phyloP scores from a whole-genome alignment of 2,329 filamentous ascomycete species.

The Aspergillus piperis region DNA sequence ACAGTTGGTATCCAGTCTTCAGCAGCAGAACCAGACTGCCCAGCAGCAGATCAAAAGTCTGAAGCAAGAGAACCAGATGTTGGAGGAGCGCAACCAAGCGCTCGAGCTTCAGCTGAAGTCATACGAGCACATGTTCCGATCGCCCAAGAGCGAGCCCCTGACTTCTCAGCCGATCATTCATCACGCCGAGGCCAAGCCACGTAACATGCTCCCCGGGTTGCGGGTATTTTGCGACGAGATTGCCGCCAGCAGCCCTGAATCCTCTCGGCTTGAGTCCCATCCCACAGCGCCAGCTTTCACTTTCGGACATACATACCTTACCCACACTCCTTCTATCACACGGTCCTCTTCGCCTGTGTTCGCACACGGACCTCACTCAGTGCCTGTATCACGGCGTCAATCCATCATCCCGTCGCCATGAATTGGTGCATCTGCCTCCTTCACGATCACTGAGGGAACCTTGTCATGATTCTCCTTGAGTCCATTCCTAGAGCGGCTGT shows the following conservation, averaged over 20 bases:
- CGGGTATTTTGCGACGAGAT: slow-evolving; percentile 40
- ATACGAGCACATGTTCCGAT: slow-evolving; percentile 42
- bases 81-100: slow-evolving; percentile 38
- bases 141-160: slow-evolving; percentile 35
- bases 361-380: slow-evolving; percentile 30
- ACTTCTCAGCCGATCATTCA: slow-evolving; percentile 29
- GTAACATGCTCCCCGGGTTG: slow-evolving; percentile 39
- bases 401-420: slow-evolving; percentile 31
- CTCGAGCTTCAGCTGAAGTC: slow-evolving; percentile 42
- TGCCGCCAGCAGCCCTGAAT: slow-evolving; percentile 27
- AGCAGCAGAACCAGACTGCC: slow-evolving; percentile 38
- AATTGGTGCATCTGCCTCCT: neutral
- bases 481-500: slow-evolving; percentile 14
- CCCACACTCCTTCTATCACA: slow-evolving; percentile 36
- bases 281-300: slow-evolving; percentile 30
- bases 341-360: slow-evolving; percentile 41
- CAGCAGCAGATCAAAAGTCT: slow-evolving; percentile 38
- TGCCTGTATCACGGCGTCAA: slow-evolving; percentile 29
- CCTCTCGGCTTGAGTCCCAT: slow-evolving; percentile 24
- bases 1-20: slow-evolving; percentile 35
- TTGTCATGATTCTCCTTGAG: slow-evolving; percentile 18
- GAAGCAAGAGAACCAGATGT: slow-evolving; percentile 39
- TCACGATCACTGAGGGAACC: neutral
- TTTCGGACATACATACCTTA: slow-evolving; percentile 34
- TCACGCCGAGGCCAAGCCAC: slow-evolving; percentile 32